phyloP scores from a whole-genome alignment of 163 green algal species.

The Smithsoniella earleae region DNA sequence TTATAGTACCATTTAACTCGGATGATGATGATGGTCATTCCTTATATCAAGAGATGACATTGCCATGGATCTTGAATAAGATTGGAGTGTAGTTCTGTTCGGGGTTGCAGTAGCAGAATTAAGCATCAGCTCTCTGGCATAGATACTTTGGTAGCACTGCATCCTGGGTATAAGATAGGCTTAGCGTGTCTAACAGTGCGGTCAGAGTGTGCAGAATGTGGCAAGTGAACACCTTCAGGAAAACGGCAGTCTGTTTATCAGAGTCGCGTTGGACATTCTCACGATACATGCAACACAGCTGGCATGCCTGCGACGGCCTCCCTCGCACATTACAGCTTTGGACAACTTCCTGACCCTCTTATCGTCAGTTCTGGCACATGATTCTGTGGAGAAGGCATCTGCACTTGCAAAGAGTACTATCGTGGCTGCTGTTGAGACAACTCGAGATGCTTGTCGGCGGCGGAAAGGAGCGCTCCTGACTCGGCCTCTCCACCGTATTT shows the following conservation, averaged over 20 bases:
- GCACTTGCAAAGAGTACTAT: conserved; percentile 25
- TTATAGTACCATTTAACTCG: too few relatives aligned
- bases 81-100: too few relatives aligned
- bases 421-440: neutral
- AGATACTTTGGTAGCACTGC: too few relatives aligned
- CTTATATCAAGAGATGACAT: too few relatives aligned
- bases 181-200: neutral
- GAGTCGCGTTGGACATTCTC: conserved; percentile 21
- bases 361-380: neutral
- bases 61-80: too few relatives aligned
- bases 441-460: conserved; percentile 7
- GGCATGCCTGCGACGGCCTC: neutral
- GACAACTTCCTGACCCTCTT: conserved; percentile 29
- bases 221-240: conserved; percentile 1
- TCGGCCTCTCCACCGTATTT: conserved; percentile 20
- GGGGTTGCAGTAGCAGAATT: too few relatives aligned
- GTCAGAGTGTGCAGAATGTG: neutral
- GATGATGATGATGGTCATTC: too few relatives aligned
- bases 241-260: neutral
- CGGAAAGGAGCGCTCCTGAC: conserved; percentile 22
- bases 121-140: too few relatives aligned
- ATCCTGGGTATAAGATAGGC: neutral
- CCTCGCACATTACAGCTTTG: neutral
- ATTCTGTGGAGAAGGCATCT: conserved; percentile 5
- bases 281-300: conserved; percentile 18